Evolutionary conservation across 805 yeast species (phyloP), one percentile per base, ranked within the genome.

Genomic region (Kodamaea neixiangensis): DNA sequence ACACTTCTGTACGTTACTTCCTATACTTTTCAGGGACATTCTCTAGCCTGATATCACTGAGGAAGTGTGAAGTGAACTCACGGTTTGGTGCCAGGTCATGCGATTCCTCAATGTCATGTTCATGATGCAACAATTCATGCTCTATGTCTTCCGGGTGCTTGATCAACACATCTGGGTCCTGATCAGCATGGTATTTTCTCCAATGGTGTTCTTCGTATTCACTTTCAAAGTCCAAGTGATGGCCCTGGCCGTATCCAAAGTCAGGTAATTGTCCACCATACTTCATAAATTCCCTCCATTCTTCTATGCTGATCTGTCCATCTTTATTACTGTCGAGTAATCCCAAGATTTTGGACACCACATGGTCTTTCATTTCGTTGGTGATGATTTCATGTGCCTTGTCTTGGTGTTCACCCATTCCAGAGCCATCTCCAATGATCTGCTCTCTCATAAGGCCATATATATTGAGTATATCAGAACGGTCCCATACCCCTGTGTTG

Each of bases 121-220:
- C 89, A 64, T 89, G 96, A 64, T 86, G 94, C 54, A 89, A 75
- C 50, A 88, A 71, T 63, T 91, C 97, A 66, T 91, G 88, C 63
- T 89, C 97, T 7, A 87, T 80, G 65, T 91, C 97, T 65, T 91
- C 97, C 55, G 85, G 86, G 65, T 91, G 97, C 47, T 88, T 86
- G 19, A 81, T 71, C 59, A 78, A 76, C 21, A 91, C 90, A 48
- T 89, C 91, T 1, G 97, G 97, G 65, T 91, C 97, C 50, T 76
- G 69, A 57, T 88, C 82, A 50, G 80, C 77, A 64, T 88, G 94
- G 63, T 78, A 85, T 69, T 90, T 75, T 53, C 85, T 80, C 97
- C 97, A 93, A 67, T 92, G 98, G 66, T 92, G 97, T 51, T 89
- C 85, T 66, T 93, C 97, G 65, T 92, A 93, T 65, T 92, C 97